Base-by-base conservation (phyloP, 75 land plant species). In the Picea glauca region DNA sequence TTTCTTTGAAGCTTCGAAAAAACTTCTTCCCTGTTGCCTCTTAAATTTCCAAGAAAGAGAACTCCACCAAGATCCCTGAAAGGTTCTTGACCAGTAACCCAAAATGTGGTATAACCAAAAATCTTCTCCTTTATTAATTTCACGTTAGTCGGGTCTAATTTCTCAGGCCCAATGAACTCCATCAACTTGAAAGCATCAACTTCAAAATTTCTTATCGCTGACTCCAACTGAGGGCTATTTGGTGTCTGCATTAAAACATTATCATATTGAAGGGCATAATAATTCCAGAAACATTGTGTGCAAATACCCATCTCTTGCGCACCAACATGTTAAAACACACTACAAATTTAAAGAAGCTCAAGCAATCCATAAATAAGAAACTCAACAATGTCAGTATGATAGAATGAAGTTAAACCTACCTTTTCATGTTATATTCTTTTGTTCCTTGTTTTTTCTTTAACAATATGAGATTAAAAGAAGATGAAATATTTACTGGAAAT, bases 121-220 rank as follows among this genome's bases (percentile, higher is more conserved):
- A 97, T 86, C 78, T 91, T 92, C 18, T 97, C 98, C 82, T 91
- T 97, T 32, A 97, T 83, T 0, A 91, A 76, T 83, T 97, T 97
- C 38, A 91, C 88, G 79, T 97, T 98, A 72, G 86, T 78, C 62
- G 92, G 95, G 73, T 97, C 99, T 73, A 97, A 98, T 80, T 93
- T 97, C 81, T 97, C 99, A 35, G 99, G 99, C 15, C 99, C 99
- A 73, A 94, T 91, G 20, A 97, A 90, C 80, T 97, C 99, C 93
- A 97, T 87, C 63, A 97, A 78, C 62, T 89, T 92, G 75, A 92
- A 86, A n/a, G 99, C 96, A 78, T 94, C 99, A 60, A 94, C 84
- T 77, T 94, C 98, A 40, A 94, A 90, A 77, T 86, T 88, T 68
- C 32, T 68, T 68, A 43, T 7, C 35, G 72, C 43, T 35, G 72